Evolutionary conservation across 352 stramenopile species (phyloP).

Genomic region (Nothophytophthora sp.): DNA sequence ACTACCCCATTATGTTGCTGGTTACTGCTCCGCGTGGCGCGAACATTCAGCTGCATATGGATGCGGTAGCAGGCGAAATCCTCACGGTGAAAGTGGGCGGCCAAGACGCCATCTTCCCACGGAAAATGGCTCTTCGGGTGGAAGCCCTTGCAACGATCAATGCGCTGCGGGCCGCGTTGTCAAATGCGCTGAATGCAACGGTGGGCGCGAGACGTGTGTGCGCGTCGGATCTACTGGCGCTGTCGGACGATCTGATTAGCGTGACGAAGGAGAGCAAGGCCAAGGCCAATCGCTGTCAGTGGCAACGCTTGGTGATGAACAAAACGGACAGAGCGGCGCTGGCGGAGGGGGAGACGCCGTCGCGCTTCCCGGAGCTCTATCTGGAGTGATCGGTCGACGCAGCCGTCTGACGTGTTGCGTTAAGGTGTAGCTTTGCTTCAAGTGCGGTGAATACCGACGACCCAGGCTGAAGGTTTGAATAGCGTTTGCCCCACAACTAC

Average conservation of each 20-base stretch:
- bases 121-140: constrained; percentile 44
- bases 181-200: constrained; percentile 46
- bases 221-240: constrained; percentile 34
- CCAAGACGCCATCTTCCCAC: constrained; percentile 47
- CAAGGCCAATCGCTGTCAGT: constrained; percentile 39
- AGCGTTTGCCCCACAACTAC: too few species aligned
- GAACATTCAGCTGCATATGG: constrained; percentile 74
- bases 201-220: constrained; percentile 24
- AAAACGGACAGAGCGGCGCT: constrained; percentile 27
- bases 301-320: constrained; percentile 50
- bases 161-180: constrained; percentile 51
- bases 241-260: constrained; percentile 49
- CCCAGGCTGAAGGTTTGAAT: too few species aligned
- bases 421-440: background rate
- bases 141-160: constrained; percentile 50
- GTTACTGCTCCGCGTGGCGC: constrained; percentile 36
- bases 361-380: constrained; percentile 41
- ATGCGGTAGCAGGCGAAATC: constrained; percentile 47
- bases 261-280: constrained; percentile 44
- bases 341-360: constrained; percentile 22
- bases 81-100: constrained; percentile 65
- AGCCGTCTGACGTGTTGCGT: background rate
- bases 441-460: too few species aligned
- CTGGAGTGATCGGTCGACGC: constrained; percentile 9
- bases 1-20: constrained; percentile 64